phyloP scores from a whole-genome alignment of 352 stramenopile genomes.

The Phytophthora quininea region DNA sequence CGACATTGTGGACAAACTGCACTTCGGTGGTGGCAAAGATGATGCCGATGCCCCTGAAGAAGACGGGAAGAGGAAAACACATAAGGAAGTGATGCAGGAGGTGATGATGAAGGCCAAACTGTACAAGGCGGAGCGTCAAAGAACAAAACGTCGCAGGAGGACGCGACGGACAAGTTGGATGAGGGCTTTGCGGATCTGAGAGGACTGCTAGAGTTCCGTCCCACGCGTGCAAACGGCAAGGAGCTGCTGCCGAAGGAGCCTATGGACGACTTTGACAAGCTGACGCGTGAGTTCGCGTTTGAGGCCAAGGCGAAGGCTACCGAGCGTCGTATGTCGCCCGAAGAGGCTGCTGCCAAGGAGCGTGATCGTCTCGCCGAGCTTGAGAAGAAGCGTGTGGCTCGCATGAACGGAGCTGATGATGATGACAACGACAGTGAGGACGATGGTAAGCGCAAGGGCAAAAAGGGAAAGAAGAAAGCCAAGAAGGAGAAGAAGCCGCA shows the following conservation, averaged over 20 bases:
- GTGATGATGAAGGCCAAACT: conserved; percentile 93
- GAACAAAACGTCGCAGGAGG: conserved; percentile 82
- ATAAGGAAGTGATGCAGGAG: conserved; percentile 92
- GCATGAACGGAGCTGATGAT: conserved; percentile 93
- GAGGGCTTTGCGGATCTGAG: conserved; percentile 71
- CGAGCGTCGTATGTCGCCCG: conserved; percentile 94
- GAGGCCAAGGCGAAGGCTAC: conserved; percentile 93
- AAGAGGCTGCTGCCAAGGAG: conserved; percentile 94
- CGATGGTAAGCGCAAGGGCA: conserved; percentile 48
- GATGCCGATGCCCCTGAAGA: conserved; percentile 24
- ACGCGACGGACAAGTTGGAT: conserved; percentile 79
- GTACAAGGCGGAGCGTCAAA: conserved; percentile 88
- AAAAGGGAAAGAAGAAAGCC: conserved; percentile 52
- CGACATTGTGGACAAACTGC: conserved; percentile 85
- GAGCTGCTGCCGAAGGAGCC: conserved; percentile 67
- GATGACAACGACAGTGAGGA: conserved; percentile 71
- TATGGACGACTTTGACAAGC: conserved; percentile 88
- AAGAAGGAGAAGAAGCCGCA: conserved; percentile 56
- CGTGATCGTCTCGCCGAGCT: conserved; percentile 91
- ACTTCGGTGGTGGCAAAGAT: conserved; percentile 76
- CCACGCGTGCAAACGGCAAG: conserved; percentile 68
- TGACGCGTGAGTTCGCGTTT: conserved; percentile 85
- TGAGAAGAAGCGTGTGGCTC: conserved; percentile 92
- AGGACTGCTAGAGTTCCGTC: conserved; percentile 77
- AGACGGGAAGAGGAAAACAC: conserved; percentile 72